These are phyloP conservation scores for Stylosanthes scabra DNA, from an alignment of 331 rosid genomes.

Conservation along the genomic window DNA sequence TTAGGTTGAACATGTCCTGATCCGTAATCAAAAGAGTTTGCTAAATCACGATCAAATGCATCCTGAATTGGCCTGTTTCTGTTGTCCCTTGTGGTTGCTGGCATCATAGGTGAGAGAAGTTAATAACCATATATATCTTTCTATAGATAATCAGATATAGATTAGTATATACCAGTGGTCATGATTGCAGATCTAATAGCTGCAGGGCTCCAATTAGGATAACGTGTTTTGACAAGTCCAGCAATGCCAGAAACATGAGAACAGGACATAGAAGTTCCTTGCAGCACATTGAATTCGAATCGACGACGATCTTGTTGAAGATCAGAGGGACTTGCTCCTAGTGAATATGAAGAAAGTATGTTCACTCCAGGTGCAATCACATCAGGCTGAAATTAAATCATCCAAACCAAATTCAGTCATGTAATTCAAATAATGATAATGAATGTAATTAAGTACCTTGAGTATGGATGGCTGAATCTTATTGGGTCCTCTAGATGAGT, in stretches of 20 bases:
- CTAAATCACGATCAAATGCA: background rate
- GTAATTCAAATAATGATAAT: no score
- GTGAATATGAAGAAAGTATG: conserved; percentile 56
- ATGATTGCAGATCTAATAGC: conserved; percentile 70
- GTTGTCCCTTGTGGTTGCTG: conserved; percentile 36
- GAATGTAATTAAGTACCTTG: conserved; percentile 45
- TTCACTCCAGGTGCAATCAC: conserved; percentile 61
- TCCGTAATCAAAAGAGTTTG: conserved; percentile 56
- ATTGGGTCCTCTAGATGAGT: conserved; percentile 75
- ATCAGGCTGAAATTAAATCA: conserved; percentile 53
- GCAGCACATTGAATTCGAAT: conserved; percentile 21
- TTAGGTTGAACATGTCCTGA: conserved; percentile 54
- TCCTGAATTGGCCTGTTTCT: background rate
- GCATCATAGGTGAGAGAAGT: background rate
- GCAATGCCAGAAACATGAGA: conserved; percentile 67
- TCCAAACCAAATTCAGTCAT: background rate
- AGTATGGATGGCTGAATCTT: conserved; percentile 49
- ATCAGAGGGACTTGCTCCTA: conserved; percentile 28
- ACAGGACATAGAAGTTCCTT: conserved; percentile 71
- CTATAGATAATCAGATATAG: no score
- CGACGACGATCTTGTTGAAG: conserved; percentile 37
- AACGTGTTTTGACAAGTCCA: conserved; percentile 58
- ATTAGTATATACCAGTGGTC: conserved; percentile 57
- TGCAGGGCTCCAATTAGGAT: conserved; percentile 70
- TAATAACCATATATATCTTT: no score